phyloP scores from a whole-genome alignment of 352 stramenopile genomes.

The Phytopythium helicoides region DNA sequence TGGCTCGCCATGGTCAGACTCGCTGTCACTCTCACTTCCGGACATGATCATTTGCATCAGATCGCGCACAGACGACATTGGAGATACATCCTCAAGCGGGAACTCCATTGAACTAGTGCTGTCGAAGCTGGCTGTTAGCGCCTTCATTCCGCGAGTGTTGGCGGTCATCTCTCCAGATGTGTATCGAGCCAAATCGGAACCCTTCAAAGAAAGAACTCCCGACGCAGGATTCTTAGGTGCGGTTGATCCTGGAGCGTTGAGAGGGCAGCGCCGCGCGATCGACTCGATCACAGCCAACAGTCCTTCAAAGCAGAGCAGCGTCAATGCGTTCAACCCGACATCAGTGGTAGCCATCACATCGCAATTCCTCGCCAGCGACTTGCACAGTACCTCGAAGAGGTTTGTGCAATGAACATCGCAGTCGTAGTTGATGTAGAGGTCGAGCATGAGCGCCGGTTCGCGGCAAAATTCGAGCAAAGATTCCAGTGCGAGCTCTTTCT shows the following conservation, averaged over 20 bases:
- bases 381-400: conserved; percentile 97
- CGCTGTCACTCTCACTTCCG: conserved; percentile 70
- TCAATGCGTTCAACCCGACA: conserved; percentile 64
- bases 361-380: conserved; percentile 89
- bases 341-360: conserved; percentile 66
- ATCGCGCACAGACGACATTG: conserved; percentile 78
- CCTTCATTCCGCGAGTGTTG: conserved; percentile 18
- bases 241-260: conserved; percentile 26
- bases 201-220: conserved; percentile 48
- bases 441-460: conserved; percentile 96
- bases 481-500: conserved; percentile 90
- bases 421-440: conserved; percentile 99
- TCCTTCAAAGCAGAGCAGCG: conserved; percentile 67
- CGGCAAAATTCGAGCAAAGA: conserved; percentile 97
- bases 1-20: conserved; percentile 53
- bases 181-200: conserved; percentile 68
- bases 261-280: conserved; percentile 84
- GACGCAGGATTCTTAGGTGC: conserved; percentile 16
- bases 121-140: conserved; percentile 12
- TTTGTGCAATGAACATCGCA: conserved; percentile 99
- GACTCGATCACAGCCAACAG: conserved; percentile 95
- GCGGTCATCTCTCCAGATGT: conserved; percentile 23
- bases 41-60: conserved; percentile 85
- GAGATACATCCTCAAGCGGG: conserved; percentile 77
- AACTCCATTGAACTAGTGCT: conserved; percentile 33